These are phyloP conservation scores for Sporothrix globosa DNA, from an alignment of 2,329 filamentous ascomycete genomes.

Conservation along the genomic window DNA sequence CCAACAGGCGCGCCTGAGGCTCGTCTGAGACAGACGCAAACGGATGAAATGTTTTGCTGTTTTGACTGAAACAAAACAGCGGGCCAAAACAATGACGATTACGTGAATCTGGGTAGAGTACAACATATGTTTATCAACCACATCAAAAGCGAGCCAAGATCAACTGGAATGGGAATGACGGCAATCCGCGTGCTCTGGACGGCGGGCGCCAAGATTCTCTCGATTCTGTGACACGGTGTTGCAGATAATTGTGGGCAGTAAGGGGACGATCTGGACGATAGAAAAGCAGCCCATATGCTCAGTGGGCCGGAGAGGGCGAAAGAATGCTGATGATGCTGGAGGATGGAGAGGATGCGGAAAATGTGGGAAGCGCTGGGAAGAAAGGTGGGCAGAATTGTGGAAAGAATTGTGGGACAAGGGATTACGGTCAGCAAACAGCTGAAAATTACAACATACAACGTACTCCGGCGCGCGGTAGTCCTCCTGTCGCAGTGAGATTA, in stretches of 20 bases:
- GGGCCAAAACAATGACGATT: no score
- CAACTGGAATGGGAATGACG: background rate
- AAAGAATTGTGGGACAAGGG: background rate
- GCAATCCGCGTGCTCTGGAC: background rate
- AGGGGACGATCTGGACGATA: no score
- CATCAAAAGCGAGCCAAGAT: no score
- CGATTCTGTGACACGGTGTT: background rate
- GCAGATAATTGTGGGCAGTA: background rate
- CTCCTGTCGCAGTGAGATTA: no score
- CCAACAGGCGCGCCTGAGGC: background rate
- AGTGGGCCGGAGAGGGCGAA: no score
- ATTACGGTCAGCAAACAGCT: no score
- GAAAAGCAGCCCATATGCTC: background rate
- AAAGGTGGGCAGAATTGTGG: constrained; percentile 7
- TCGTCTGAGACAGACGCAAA: background rate
- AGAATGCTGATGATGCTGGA: no score
- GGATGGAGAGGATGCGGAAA: background rate
- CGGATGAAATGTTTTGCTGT: background rate
- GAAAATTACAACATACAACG: no score
- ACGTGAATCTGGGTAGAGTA: no score
- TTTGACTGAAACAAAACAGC: background rate
- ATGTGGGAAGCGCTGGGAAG: background rate
- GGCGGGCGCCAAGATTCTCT: background rate
- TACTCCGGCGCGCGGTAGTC: no score
- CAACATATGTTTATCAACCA: no score